Conservation (phyloP, 225 moss, liverwort and hornwort genomes). For the Polytrichum formosum region DNA sequence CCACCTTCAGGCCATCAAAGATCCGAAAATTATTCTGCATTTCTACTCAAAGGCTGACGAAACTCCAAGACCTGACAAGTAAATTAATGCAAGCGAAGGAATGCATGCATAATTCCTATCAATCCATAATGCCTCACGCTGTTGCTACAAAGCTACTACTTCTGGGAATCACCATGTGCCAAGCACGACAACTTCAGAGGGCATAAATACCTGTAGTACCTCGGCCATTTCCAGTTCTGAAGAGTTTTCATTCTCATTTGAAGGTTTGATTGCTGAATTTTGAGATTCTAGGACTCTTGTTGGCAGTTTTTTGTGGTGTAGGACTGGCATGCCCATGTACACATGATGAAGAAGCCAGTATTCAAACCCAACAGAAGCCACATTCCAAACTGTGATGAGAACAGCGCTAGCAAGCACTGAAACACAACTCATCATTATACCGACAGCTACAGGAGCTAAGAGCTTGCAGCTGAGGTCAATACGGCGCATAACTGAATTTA, state of each 20-base stretch:
- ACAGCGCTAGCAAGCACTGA: constrained; percentile 70
- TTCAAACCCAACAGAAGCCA: constrained; percentile 66
- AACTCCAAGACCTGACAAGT: too few relatives aligned
- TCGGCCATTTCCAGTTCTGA: constrained; percentile 26
- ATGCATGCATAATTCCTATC: too few relatives aligned
- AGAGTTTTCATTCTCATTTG: constrained; percentile 1
- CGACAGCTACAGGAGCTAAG: constrained; percentile 79
- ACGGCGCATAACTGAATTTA: constrained; percentile 87
- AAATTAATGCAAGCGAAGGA: too few relatives aligned
- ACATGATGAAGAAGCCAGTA: constrained; percentile 76
- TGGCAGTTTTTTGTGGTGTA: constrained; percentile 33
- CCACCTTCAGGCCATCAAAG: constrained; percentile 27
- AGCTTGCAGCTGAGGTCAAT: constrained; percentile 94
- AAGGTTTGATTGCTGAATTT: neutral
- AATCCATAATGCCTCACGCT: too few relatives aligned
- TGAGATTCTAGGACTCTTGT: neutral
- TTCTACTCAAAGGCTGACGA: too few relatives aligned
- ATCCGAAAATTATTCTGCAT: neutral
- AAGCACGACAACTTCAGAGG: too few relatives aligned
- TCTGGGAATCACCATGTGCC: too few relatives aligned
- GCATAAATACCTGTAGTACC: constrained; percentile 6
- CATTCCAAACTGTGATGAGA: constrained; percentile 74
- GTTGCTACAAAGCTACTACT: too few relatives aligned
- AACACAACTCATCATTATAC: constrained; percentile 73
- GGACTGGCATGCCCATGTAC: constrained; percentile 58